Conservation (phyloP, 257 asterid genomes). For the Verbena officinalis region DNA sequence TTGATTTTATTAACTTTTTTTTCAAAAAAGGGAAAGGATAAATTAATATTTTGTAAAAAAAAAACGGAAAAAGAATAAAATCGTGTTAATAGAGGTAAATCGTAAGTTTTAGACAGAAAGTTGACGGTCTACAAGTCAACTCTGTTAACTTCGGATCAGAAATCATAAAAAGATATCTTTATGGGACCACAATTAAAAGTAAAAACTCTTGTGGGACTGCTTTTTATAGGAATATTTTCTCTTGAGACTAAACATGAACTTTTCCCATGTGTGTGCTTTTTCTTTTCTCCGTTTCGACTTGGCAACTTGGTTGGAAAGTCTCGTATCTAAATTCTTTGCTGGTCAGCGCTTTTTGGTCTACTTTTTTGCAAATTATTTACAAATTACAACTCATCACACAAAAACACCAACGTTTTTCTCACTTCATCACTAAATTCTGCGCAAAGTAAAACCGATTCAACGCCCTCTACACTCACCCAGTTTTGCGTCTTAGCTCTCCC, state of each 20-base stretch:
- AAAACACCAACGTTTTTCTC: background rate
- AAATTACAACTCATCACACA: background rate
- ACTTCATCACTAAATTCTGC: constrained; percentile 4
- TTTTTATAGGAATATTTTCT: background rate
- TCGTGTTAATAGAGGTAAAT: too few species aligned
- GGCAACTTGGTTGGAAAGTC: constrained; percentile 27
- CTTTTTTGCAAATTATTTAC: background rate
- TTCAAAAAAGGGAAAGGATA: too few species aligned
- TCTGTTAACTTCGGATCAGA: too few species aligned
- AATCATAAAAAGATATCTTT: too few species aligned
- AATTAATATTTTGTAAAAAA: too few species aligned
- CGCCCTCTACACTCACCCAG: background rate
- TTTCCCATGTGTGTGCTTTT: constrained; percentile 19
- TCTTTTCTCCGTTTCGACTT: background rate
- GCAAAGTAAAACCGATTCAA: background rate
- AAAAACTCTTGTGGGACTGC: constrained; percentile 1
- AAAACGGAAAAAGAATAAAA: too few species aligned
- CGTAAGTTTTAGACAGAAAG: too few species aligned
- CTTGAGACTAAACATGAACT: constrained; percentile 13
- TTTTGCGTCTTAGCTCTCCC: constrained; percentile 16
- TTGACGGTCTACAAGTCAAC: too few species aligned
- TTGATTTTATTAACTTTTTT: too few species aligned
- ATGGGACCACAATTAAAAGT: too few species aligned
- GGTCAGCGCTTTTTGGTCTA: constrained; percentile 34
- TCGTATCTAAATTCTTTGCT: constrained; percentile 5